Evolutionary conservation across 192 early-diverging fungal species (phyloP), one percentile per base, ranked within the genome.

Genomic region (Linnemannia exigua): DNA sequence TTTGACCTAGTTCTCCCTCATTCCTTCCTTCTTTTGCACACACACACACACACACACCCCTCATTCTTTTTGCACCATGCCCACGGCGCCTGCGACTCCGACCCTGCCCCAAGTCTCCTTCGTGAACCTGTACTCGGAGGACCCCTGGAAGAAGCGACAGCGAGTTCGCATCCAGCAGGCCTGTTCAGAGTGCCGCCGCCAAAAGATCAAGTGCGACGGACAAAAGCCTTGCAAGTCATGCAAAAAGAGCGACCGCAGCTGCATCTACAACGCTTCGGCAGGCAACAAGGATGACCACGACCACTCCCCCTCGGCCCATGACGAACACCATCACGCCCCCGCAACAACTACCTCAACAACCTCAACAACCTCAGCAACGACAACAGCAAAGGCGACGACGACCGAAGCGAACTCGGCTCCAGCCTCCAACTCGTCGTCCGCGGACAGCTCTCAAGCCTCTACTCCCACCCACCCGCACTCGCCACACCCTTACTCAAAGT

Each of bases 151-250:
- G 66, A 86, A 86, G 68, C 84, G 84, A 20, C 84, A 89, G 73
- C 76, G 88, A 31, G 88, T 89, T 35, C 83, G 87, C 52, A 89
- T 89, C 47, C 86, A 87, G 41, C 86, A 87, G 6, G 88, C 88
- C 9, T 89, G 88, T 47, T 87, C 86, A 33, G 83, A 84, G 38
- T 89, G 88, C 71, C 81, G 88, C 15, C 71, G 88, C 17, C 79
- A 84, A 79, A 89, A 89, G 74, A 87, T 87, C 41, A 89, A 89
- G 75, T 89, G 88, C 67, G 86, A 89, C 72, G 88, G 88, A 25
- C 82, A 83, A 66, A 84, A 82, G 51, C 88, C 88, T 25, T 89
- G 88, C 76, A 86, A 86, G 52, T 79, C 84, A 33, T 86, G 84
- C 41, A 79, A 86, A 51, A 86, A 86, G 38, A 79, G 77, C 54